Conservation (phyloP, 176 grass and related monocot genomes). For the Zea mays region Zm-B73-REFERENCE-NAM-5.0 NC_050101.1:8265501-8266000, state of each 20-base stretch:
- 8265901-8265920: conserved; percentile 20
- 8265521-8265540: conserved; percentile 26
- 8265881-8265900: background rate
- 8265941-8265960: conserved; percentile 6
- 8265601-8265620: conserved; percentile 88
- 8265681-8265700: conserved; percentile 4
- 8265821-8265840: conserved; percentile 89
- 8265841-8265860: conserved; percentile 58
- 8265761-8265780: conserved; percentile 78
- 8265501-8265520: background rate
- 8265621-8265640: conserved; percentile 64
- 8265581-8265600: conserved; percentile 84
- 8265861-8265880: background rate
- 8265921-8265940: background rate
- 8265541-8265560: conserved; percentile 61
- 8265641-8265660: conserved; percentile 33
- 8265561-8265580: conserved; percentile 94
- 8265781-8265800: conserved; percentile 82
- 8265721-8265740: conserved; percentile 77
- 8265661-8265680: background rate
- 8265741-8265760: conserved; percentile 78
- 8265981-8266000: conserved; percentile 17
- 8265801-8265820: conserved; percentile 91
- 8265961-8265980: conserved; percentile 30
- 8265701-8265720: conserved; percentile 5